These are phyloP conservation scores for Lentinula raphanica DNA, from an alignment of 768 basidiomycete genomes.

Conservation along the genomic window DNA sequence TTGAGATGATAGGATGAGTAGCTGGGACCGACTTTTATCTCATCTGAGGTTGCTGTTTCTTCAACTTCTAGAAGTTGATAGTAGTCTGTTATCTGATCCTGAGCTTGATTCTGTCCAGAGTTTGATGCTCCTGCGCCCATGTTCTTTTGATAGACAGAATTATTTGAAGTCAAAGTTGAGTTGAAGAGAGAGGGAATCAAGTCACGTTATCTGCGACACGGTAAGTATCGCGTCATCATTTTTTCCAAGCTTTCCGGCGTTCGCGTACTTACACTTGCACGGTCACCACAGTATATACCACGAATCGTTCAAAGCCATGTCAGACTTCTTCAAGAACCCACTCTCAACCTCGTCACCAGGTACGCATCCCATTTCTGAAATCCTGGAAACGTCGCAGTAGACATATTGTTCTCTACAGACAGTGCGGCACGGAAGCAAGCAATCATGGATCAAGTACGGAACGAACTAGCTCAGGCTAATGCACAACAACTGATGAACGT, in stretches of 20 bases:
- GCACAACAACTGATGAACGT: constrained; percentile 83
- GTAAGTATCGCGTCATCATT: background rate
- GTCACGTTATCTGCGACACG: background rate
- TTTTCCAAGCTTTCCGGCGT: background rate
- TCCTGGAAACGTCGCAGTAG: background rate
- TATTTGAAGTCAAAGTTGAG: background rate
- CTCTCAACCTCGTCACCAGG: constrained; percentile 23
- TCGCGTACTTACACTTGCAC: background rate
- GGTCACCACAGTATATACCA: background rate
- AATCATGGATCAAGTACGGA: constrained; percentile 58
- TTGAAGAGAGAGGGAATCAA: background rate
- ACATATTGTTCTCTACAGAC: constrained; percentile 23
- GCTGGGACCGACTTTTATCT: constrained; percentile 72
- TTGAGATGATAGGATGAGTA: background rate
- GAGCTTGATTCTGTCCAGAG: constrained; percentile 23
- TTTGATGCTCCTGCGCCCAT: constrained; percentile 75
- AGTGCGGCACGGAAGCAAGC: constrained; percentile 44
- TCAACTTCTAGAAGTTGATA: constrained; percentile 78
- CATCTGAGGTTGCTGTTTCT: constrained; percentile 78
- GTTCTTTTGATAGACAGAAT: background rate
- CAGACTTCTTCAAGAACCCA: constrained; percentile 48
- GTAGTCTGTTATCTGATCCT: constrained; percentile 49
- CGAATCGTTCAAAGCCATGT: constrained; percentile 31
- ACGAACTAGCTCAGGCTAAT: constrained; percentile 67
- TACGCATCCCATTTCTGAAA: constrained; percentile 11